Base-by-base conservation (phyloP, 2,329 filamentous ascomycete genomes). In the Lachnellula subtilissima region DNA sequence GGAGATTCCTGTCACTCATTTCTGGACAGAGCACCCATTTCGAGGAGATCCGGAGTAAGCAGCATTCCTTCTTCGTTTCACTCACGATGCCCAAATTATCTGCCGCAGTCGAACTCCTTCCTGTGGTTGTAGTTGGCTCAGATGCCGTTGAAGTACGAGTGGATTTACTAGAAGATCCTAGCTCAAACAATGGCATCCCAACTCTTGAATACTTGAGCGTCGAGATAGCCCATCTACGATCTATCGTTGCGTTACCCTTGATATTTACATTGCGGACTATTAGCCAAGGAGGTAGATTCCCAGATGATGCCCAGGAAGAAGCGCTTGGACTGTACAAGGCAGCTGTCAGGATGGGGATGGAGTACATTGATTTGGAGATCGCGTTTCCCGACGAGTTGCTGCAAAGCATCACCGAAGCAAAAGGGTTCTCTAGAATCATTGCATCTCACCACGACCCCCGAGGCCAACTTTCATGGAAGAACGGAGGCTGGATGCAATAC, bases 91-190 rank as follows among this genome's bases (percentile, higher is more conserved):
- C 92, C 1, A 83, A 89, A 63, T 75, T 97, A 15, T 76, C 80
- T 11, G 75, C 82, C 19, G 82, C 86, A 32, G 70, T 84, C 8
- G 77, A 85, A 19, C 75, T 86, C 28, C 78, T 99, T 46, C 84
- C 86, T 1, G 78, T 84, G 51, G 87, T 91, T 45, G 84, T 88
- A 12, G 85, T 95, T 42, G 94, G 94, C 4, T 88, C 89, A 7
- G 93, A 99, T 73, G 94, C 93, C 3, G 90, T 97, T 11, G 94
- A 99, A 72, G 75, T 99, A 51, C 85, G 94, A n/a, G 89, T 96
- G 4, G 94, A 99, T 73, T 76, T 99, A 43, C 80, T 99, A 15
- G 81, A 88, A 59, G 88, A 97, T 67, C 78, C 84, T 3, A 75
- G 75, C 12, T 69, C 76, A 19, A 75, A 75, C 48, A 64, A 68